Evolutionary conservation across 345 rosid species (phyloP).

Genomic region (Lepidium aucheri): DNA sequence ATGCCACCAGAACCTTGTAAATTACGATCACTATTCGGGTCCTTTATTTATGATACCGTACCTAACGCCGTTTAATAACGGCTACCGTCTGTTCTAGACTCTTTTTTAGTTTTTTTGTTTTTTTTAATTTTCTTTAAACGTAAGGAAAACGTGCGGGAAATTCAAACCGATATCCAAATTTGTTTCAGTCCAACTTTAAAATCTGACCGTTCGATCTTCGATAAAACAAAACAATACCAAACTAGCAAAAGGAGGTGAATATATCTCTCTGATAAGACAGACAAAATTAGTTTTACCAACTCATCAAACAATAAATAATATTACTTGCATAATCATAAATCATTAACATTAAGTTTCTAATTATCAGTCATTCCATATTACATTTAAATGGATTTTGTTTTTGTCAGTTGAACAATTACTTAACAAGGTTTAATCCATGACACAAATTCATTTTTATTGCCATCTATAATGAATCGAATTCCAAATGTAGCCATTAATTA

Average conservation of each 20-base stretch:
- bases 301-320: background rate
- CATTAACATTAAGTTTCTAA: background rate
- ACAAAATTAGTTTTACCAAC: slow-evolving; percentile 5
- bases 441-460: no score
- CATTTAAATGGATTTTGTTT: no score
- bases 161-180: background rate
- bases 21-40: background rate
- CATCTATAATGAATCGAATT: no score
- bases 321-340: background rate
- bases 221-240: background rate
- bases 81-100: background rate
- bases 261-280: slow-evolving; percentile 1
- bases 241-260: background rate
- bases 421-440: no score
- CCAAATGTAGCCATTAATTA: no score
- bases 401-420: no score
- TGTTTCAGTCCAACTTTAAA: background rate
- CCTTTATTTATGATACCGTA: background rate
- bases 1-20: background rate
- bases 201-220: slow-evolving; percentile 7
- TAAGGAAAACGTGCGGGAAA: slow-evolving; percentile 23
- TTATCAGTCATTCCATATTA: no score
- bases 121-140: background rate
- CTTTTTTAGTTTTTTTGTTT: background rate
- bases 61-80: slow-evolving; percentile 10